Conservation (phyloP, 2,329 filamentous ascomycete species). For the Endocalyx cinctus region DNA sequence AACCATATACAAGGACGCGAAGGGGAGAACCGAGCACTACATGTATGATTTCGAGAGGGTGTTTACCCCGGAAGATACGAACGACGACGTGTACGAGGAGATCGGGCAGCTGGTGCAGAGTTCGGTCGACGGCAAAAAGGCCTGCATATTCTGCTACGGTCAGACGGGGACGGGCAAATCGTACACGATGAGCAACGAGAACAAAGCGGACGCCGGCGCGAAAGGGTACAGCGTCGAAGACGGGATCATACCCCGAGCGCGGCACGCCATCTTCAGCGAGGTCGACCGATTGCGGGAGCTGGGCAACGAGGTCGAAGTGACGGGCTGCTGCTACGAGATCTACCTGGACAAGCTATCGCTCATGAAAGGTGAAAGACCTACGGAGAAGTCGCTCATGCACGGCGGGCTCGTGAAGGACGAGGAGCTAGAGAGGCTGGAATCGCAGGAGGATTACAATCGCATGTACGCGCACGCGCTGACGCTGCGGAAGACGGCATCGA, state of each 20-base stretch:
- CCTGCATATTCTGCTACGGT: slow-evolving; percentile 96
- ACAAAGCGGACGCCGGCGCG: not conserved
- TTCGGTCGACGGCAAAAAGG: slow-evolving; percentile 90
- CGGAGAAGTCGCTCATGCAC: slow-evolving; percentile 7
- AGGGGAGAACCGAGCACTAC: too few species aligned
- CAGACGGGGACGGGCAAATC: slow-evolving; percentile 96
- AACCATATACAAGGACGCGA: too few species aligned
- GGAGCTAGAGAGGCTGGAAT: slow-evolving; percentile 52
- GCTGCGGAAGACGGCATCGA: slow-evolving; percentile 86
- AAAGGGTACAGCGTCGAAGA: slow-evolving; percentile 40
- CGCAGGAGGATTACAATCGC: slow-evolving; percentile 68
- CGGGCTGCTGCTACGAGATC: slow-evolving; percentile 91
- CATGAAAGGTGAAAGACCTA: slow-evolving; percentile 54
- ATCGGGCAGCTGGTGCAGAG: slow-evolving; percentile 96
- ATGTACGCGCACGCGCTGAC: slow-evolving; percentile 74
- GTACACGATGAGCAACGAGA: slow-evolving; percentile 70
- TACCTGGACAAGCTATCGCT: slow-evolving; percentile 95
- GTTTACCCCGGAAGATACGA: slow-evolving; percentile 70
- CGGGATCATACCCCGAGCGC: slow-evolving; percentile 92
- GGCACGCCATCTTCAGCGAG: slow-evolving; percentile 85
- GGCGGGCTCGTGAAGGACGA: slow-evolving; percentile 7
- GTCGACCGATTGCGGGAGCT: slow-evolving; percentile 78
- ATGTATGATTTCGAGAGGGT: slow-evolving; percentile 96
- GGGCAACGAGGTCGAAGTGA: slow-evolving; percentile 86
- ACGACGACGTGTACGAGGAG: slow-evolving; percentile 83